These are phyloP conservation scores for Umbelopsis vinacea DNA, from an alignment of 192 early-diverging fungal genomes.

Conservation along the genomic window DNA sequence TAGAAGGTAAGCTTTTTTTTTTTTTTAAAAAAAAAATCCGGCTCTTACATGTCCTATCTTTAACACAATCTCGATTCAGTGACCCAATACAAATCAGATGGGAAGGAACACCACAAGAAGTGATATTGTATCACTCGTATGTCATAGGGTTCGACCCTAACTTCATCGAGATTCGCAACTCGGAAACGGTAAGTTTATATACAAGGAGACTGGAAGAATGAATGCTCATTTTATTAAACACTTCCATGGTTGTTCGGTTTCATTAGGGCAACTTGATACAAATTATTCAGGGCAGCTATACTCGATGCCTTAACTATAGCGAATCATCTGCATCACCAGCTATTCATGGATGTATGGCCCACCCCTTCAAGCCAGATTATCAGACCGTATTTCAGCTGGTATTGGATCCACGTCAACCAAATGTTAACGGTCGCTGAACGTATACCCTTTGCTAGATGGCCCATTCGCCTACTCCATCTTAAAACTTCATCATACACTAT, in stretches of 20 bases:
- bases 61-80: neutral
- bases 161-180: slow-evolving; percentile 89
- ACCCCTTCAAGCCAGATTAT: slow-evolving; percentile 30
- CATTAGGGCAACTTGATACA: slow-evolving; percentile 30
- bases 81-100: slow-evolving; percentile 63
- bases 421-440: neutral
- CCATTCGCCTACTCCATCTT: too few species aligned
- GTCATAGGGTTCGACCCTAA: slow-evolving; percentile 86
- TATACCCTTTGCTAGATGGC: neutral
- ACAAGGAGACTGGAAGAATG: neutral
- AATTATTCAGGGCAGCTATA: slow-evolving; percentile 26
- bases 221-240: neutral
- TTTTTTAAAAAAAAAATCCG: too few species aligned
- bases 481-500: too few species aligned
- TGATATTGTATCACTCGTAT: slow-evolving; percentile 83
- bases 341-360: slow-evolving; percentile 26
- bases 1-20: slow-evolving; percentile 4
- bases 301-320: slow-evolving; percentile 22
- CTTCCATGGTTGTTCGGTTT: neutral
- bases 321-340: neutral
- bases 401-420: neutral
- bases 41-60: neutral
- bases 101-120: slow-evolving; percentile 79
- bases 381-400: slow-evolving; percentile 27
- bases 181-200: slow-evolving; percentile 63